Conservation (phyloP, 2,329 filamentous ascomycete species). For the Sphaerulina populicola region DNA sequence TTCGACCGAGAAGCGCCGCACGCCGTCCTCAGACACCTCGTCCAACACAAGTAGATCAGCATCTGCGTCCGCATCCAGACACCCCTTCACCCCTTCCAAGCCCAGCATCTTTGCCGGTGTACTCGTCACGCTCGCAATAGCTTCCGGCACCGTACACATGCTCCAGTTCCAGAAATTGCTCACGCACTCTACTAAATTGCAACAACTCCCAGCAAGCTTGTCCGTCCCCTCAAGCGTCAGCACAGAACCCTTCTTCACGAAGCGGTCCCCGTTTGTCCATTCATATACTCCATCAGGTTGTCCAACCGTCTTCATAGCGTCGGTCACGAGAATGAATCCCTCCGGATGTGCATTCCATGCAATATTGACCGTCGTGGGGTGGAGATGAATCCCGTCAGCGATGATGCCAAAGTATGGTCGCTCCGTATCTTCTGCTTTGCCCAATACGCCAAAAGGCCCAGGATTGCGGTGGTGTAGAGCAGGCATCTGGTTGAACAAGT, state of each 20-base stretch:
- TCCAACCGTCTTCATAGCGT: slow-evolving; percentile 82
- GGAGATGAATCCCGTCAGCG: slow-evolving; percentile 80
- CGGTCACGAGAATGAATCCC: slow-evolving; percentile 81
- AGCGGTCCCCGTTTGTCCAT: slow-evolving; percentile 67
- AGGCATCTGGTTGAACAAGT: slow-evolving; percentile 50
- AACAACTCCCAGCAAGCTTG: slow-evolving; percentile 55
- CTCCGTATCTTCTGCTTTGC: slow-evolving; percentile 42
- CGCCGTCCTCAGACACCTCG: slow-evolving; percentile 42
- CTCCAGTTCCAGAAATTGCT: slow-evolving; percentile 74
- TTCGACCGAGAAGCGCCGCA: slow-evolving; percentile 53
- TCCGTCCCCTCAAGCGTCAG: slow-evolving; percentile 70
- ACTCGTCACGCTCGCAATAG: slow-evolving; percentile 62
- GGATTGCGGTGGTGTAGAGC: slow-evolving; percentile 65
- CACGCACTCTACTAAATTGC: slow-evolving; percentile 66
- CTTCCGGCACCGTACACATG: slow-evolving; percentile 58
- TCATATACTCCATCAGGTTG: slow-evolving; percentile 75
- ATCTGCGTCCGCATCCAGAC: slow-evolving; percentile 39
- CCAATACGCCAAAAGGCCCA: slow-evolving; percentile 78
- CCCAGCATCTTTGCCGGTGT: slow-evolving; percentile 73
- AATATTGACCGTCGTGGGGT: slow-evolving; percentile 80
- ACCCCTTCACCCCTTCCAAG: slow-evolving; percentile 58
- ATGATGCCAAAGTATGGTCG: slow-evolving; percentile 84
- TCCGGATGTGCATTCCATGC: slow-evolving; percentile 78
- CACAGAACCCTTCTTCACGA: slow-evolving; percentile 62
- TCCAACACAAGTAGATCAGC: slow-evolving; percentile 56